A percentile compares a stretch with the other conserved stretches of the same genome.
Conservation (phyloP, 179 eudicot species). For the Gypsophila paniculata region DNA sequence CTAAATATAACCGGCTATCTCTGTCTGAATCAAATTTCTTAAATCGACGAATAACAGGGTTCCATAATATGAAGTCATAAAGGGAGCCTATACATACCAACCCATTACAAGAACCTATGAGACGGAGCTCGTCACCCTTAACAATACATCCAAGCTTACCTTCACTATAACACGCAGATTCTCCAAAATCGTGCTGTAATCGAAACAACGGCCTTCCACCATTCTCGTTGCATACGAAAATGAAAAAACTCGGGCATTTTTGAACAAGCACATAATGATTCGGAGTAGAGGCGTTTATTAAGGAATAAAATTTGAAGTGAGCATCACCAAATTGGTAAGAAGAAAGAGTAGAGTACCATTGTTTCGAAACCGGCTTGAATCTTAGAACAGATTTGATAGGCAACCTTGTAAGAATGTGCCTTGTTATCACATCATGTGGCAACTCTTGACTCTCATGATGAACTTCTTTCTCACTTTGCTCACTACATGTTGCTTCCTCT, state of each 20-base stretch:
- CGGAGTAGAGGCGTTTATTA: not conserved
- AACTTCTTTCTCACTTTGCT: not conserved
- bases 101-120: slow-evolving; percentile 24
- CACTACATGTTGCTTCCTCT: too few relatives aligned
- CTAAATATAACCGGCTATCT: not conserved
- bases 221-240: not conserved
- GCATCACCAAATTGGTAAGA: slow-evolving; percentile 18
- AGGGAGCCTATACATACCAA: slow-evolving; percentile 15
- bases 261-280: slow-evolving; percentile 6
- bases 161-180: too few relatives aligned
- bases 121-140: too few relatives aligned
- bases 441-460: not conserved
- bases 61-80: slow-evolving; percentile 19
- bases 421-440: slow-evolving; percentile 16
- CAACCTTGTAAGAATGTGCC: slow-evolving; percentile 16
- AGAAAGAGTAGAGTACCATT: slow-evolving; percentile 25
- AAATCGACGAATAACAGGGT: slow-evolving; percentile 12
- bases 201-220: not conserved
- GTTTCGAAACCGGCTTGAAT: slow-evolving; percentile 24
- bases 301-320: slow-evolving; percentile 15
- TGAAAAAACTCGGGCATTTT: not conserved
- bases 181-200: not conserved
- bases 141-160: too few relatives aligned
- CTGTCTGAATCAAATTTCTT: not conserved
- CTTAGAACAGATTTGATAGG: slow-evolving; percentile 15